These are phyloP conservation scores for Trichoderma koningii DNA, from an alignment of 2,329 filamentous ascomycete genomes.

Conservation along the genomic window DNA sequence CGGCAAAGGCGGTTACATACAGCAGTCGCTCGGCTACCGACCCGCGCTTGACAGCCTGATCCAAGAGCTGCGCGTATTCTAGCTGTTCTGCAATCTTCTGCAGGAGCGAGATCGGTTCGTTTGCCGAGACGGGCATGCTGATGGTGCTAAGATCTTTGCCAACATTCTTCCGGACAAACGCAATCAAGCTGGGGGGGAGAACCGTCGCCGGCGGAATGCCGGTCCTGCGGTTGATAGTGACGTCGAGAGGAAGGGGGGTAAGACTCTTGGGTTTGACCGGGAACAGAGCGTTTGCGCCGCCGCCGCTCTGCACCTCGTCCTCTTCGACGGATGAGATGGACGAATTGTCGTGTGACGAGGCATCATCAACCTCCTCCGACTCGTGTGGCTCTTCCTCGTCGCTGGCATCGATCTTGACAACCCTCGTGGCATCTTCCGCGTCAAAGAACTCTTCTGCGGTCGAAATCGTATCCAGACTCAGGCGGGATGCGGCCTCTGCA, in stretches of 20 bases:
- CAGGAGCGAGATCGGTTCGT: slow-evolving; percentile 85
- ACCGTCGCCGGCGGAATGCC: slow-evolving; percentile 74
- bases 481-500: slow-evolving; percentile 48
- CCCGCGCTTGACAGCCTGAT: slow-evolving; percentile 67
- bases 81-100: slow-evolving; percentile 88
- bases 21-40: slow-evolving; percentile 70
- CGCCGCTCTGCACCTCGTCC: slow-evolving; percentile 55
- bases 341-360: slow-evolving; percentile 55
- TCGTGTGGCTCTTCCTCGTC: slow-evolving; percentile 60
- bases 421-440: slow-evolving; percentile 67
- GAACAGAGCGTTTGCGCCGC: slow-evolving; percentile 66
- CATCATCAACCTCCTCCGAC: slow-evolving; percentile 61
- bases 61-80: slow-evolving; percentile 85
- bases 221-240: slow-evolving; percentile 64
- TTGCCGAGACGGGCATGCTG: slow-evolving; percentile 95
- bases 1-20: slow-evolving; percentile 85
- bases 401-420: slow-evolving; percentile 73
- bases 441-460: slow-evolving; percentile 93
- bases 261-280: slow-evolving; percentile 76
- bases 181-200: slow-evolving; percentile 85
- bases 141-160: slow-evolving; percentile 97
- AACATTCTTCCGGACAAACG: slow-evolving; percentile 94
- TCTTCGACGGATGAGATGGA: slow-evolving; percentile 62
- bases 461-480: slow-evolving; percentile 77
- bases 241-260: slow-evolving; percentile 71